Conservation (phyloP, 2,329 filamentous ascomycete species). For the Zelopaecilomyces penicillatus region DNA sequence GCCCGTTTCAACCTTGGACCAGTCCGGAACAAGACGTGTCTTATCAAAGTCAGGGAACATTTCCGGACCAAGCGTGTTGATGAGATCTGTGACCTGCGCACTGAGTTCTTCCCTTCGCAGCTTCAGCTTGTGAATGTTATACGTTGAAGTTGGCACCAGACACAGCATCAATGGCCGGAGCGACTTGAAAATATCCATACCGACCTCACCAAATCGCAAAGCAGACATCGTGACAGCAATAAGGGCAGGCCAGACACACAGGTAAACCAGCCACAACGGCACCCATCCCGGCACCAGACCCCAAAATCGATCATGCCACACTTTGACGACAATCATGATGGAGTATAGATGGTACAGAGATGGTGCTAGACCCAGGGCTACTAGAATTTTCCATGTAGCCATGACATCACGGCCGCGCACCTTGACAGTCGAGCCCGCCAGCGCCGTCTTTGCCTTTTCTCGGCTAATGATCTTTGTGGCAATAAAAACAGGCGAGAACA, state of each 20-base stretch:
- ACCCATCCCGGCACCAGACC: conserved; percentile 75
- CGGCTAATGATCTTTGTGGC: conserved; percentile 74
- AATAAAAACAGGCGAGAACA: conserved; percentile 85
- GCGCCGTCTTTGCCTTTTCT: conserved; percentile 72
- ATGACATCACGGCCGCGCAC: conserved; percentile 83
- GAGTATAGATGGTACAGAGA: conserved; percentile 78
- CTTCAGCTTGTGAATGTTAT: conserved; percentile 73
- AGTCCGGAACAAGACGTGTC: conserved; percentile 57
- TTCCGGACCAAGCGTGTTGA: conserved; percentile 91
- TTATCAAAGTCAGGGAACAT: conserved; percentile 95
- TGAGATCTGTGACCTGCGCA: conserved; percentile 76
- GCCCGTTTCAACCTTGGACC: conserved; percentile 31
- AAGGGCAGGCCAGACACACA: conserved; percentile 72
- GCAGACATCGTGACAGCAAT: conserved; percentile 86
- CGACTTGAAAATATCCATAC: conserved; percentile 97
- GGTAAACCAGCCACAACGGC: conserved; percentile 67
- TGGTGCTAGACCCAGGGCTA: conserved; percentile 76
- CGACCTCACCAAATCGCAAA: conserved; percentile 91
- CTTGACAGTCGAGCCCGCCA: conserved; percentile 82
- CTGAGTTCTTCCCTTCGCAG: conserved; percentile 65
- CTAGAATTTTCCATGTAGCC: conserved; percentile 87
- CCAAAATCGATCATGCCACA: conserved; percentile 71
- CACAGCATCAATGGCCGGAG: conserved; percentile 79
- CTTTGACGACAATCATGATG: conserved; percentile 63
- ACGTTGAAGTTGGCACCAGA: conserved; percentile 74